Evolutionary conservation across 768 basidiomycete species (phyloP), one percentile per base, ranked within the genome.

Genomic region (Tylopilus rubrobrunneus): DNA sequence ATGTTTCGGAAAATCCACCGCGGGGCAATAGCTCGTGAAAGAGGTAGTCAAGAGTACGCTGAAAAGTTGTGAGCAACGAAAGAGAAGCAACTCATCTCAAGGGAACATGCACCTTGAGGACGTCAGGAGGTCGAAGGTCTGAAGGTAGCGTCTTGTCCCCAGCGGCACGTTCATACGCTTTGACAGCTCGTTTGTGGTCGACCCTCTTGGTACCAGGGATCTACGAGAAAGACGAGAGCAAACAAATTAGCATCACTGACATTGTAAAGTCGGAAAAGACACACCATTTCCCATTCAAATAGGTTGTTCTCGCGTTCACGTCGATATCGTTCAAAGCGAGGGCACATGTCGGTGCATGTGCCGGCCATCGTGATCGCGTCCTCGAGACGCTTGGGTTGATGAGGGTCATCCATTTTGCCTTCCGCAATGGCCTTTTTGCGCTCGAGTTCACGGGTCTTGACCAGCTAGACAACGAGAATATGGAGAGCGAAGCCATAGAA

Each of bases 331-430:
- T 98, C 96, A 64, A 92, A 97, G 40, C 88, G 83, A 3, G 95
- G 94, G 66, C 95, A 98, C 93, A 98, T 97, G 56, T 90, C 87
- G 74, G 78, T 72, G 64, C 96, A 98, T 1, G 92, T 95, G 23
- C 95, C 95, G 14, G 90, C 82, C 67, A 98, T 86, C n/a, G 86
- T 87, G 51, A 95, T 93, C 17, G 95, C 94, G 58, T 96, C 86
- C 60, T 90, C 90, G 3, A 97, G 78, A 14, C 86, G 79, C 65
- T 87, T 87, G 2, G 87, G 84, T 10, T 86, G 85, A 40, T 79
- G 65, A 0, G 93, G 94, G 64, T 92, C 92, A 57, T 91, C 88
- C 82, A 97, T 93, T 64, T 89, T 85, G 7, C 92, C 92, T 34
- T 86, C 82, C 1, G 84, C 78, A 50, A 97, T 93, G 15, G 87